These are phyloP conservation scores for Choanephora cucurbitarum DNA, from an alignment of 371 early-diverging fungal species.

Conservation along the genomic window DNA sequence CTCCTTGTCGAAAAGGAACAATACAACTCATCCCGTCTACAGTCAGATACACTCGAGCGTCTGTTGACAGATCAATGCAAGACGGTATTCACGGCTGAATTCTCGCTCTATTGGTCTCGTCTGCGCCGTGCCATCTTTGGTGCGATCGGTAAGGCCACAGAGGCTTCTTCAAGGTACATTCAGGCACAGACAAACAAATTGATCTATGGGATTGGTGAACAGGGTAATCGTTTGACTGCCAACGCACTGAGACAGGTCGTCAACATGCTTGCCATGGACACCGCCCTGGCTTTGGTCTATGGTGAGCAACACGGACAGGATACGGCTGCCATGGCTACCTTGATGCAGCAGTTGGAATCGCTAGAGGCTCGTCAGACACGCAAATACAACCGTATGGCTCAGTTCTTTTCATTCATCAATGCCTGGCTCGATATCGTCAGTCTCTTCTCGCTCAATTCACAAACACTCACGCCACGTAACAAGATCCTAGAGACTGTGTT, in stretches of 20 bases:
- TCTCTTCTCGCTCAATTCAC: slow-evolving; percentile 6
- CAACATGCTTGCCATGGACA: slow-evolving; percentile 37
- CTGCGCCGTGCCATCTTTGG: slow-evolving; percentile 34
- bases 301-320: slow-evolving; percentile 19
- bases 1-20: slow-evolving; percentile 40
- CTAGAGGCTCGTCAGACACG: slow-evolving; percentile 24
- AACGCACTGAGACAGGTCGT: slow-evolving; percentile 31
- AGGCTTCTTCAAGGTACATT: slow-evolving; percentile 13
- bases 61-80: slow-evolving; percentile 39
- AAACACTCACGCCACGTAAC: slow-evolving; percentile 3
- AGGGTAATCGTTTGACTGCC: slow-evolving; percentile 14
- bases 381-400: slow-evolving; percentile 30
- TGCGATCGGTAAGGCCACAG: slow-evolving; percentile 16
- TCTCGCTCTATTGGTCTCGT: slow-evolving; percentile 37
- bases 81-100: slow-evolving; percentile 38
- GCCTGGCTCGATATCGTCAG: slow-evolving; percentile 5
- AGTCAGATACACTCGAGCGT: slow-evolving; percentile 31
- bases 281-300: slow-evolving; percentile 29
- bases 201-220: slow-evolving; percentile 16
- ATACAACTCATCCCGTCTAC: slow-evolving; percentile 30
- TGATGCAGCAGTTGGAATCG: slow-evolving; percentile 19
- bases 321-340: slow-evolving; percentile 15
- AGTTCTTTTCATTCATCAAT: slow-evolving; percentile 23
- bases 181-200: slow-evolving; percentile 20
- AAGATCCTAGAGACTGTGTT: slow-evolving; percentile 15